phyloP scores from a whole-genome alignment of 2,329 filamentous ascomycete genomes.

The Cercospora sesami region DNA sequence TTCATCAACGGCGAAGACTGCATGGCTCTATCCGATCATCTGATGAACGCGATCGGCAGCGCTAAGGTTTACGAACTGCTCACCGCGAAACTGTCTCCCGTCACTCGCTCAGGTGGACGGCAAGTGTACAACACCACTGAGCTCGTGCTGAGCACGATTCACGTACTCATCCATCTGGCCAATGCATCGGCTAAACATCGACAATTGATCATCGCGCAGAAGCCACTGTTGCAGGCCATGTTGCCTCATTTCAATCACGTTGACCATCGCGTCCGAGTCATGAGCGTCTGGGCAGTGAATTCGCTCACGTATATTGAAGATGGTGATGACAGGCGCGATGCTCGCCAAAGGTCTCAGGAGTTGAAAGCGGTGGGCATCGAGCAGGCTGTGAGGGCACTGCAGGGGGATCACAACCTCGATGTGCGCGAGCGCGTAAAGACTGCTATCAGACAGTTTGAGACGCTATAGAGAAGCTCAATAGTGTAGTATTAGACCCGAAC shows the following conservation, averaged over 20 bases:
- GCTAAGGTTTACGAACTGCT: conserved; percentile 79
- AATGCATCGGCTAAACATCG: conserved; percentile 77
- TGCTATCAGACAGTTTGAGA: conserved; percentile 67
- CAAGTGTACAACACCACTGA: conserved; percentile 50
- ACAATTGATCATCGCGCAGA: conserved; percentile 74
- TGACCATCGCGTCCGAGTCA: conserved; percentile 71
- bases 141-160: conserved; percentile 75
- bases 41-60: conserved; percentile 74
- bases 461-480: conserved; percentile 34
- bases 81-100: conserved; percentile 68
- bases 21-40: conserved; percentile 76
- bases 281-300: conserved; percentile 78
- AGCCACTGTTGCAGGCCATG: conserved; percentile 70
- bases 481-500: background rate
- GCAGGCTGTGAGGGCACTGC: conserved; percentile 34
- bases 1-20: conserved; percentile 68
- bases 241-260: conserved; percentile 72
- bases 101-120: conserved; percentile 39
- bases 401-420: conserved; percentile 70
- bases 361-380: conserved; percentile 63
- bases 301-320: conserved; percentile 86
- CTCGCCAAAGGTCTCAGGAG: conserved; percentile 65
- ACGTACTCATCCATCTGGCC: conserved; percentile 83
- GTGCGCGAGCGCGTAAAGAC: conserved; percentile 81
- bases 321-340: conserved; percentile 63